Percentiles rank a stretch among this genome's conserved stretches.
Evolutionary conservation across 495 filamentous ascomycete genomes (phyloP).

Genomic region (Aspergillus carlsbadensis): DNA sequence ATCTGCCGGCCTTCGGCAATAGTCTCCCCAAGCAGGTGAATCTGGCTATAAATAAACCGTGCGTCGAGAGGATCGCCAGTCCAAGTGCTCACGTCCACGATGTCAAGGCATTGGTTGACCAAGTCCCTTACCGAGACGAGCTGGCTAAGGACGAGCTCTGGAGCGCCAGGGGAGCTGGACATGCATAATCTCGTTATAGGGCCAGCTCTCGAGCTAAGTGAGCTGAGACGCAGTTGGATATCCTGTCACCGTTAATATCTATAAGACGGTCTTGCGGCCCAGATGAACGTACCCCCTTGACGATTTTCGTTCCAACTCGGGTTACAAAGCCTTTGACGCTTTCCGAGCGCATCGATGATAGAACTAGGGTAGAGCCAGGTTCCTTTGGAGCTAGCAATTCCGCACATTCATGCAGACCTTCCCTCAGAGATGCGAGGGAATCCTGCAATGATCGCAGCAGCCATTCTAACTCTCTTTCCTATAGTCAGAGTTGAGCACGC

Average conservation of each 20-base stretch:
- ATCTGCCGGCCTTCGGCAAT: conserved; percentile 65
- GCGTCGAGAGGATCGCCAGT: conserved; percentile 58
- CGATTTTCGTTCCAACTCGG: conserved; percentile 70
- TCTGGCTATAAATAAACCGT: conserved; percentile 73
- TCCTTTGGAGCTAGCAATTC: conserved; percentile 78
- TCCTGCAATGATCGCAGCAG: conserved; percentile 76
- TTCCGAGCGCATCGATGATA: conserved; percentile 86
- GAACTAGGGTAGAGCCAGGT: conserved; percentile 78
- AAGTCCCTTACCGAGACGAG: conserved; percentile 67
- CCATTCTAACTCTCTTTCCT: conserved; percentile 84
- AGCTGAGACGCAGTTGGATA: conserved; percentile 48
- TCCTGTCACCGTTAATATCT: conserved; percentile 33
- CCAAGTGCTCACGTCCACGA: conserved; percentile 73
- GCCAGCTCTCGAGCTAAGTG: conserved; percentile 43
- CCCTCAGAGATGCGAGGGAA: conserved; percentile 72
- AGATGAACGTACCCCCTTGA: conserved; percentile 63
- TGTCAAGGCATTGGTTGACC: conserved; percentile 76
- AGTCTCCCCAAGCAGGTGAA: conserved; percentile 73
- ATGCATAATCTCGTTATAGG: conserved; percentile 56
- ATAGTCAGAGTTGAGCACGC: conserved; percentile 6
- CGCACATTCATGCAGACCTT: conserved; percentile 85
- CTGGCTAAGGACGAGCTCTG: conserved; percentile 60
- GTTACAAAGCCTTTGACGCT: conserved; percentile 89
- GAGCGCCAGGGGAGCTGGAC: conserved; percentile 45
- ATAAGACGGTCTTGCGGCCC: background rate